Evolutionary conservation across 306 rosid species (phyloP).

Genomic region (Castanospermum australe): DNA sequence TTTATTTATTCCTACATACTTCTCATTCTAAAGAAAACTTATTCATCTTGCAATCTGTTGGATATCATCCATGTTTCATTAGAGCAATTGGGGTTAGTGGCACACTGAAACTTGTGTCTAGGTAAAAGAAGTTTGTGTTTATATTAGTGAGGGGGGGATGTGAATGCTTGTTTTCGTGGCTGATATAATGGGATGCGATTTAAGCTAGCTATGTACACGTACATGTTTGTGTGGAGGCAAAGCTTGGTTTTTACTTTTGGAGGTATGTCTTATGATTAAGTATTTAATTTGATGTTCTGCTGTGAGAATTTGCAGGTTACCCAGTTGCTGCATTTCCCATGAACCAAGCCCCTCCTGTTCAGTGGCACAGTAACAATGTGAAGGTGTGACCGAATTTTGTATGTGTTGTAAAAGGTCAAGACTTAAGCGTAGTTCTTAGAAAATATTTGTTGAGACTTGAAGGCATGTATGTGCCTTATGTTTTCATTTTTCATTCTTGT

Average conservation of each 20-base stretch:
- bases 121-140: not conserved
- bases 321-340: not conserved
- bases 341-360: conserved; percentile 18
- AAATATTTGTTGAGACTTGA: not conserved
- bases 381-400: not conserved
- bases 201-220: not conserved
- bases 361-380: not conserved
- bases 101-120: not conserved
- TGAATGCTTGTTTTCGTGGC: not conserved
- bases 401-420: not conserved
- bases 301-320: conserved; percentile 24
- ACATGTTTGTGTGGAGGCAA: not conserved
- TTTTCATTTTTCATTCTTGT: too few species aligned
- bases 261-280: not conserved
- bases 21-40: not conserved
- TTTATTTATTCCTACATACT: not conserved
- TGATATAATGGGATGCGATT: not conserved
- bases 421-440: not conserved
- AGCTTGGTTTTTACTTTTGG: not conserved
- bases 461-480: not conserved
- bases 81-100: not conserved
- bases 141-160: not conserved
- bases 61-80: not conserved
- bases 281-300: not conserved
- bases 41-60: not conserved